Conservation (phyloP, 768 basidiomycete species). For the Phaffia australis region DNA sequence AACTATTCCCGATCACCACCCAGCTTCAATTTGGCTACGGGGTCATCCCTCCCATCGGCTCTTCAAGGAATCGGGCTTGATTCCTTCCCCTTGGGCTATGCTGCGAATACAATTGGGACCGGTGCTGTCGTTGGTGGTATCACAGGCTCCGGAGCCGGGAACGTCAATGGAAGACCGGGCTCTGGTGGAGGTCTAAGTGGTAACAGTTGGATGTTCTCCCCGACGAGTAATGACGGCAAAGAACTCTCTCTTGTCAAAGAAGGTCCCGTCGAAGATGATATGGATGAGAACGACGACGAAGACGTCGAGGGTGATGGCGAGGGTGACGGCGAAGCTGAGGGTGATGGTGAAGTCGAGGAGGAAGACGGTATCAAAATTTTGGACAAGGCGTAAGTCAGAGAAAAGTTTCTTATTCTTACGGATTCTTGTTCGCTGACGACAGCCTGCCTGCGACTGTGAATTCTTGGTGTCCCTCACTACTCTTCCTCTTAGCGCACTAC, state of each 20-base stretch:
- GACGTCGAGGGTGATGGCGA: conserved; percentile 4
- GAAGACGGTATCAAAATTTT: conserved; percentile 5
- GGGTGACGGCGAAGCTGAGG: not conserved
- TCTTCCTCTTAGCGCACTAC: conserved; percentile 42
- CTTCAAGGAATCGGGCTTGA: conserved; percentile 8
- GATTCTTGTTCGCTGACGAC: not conserved
- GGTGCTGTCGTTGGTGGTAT: not conserved
- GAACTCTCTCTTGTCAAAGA: conserved; percentile 12
- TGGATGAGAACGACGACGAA: not conserved
- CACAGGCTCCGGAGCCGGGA: not conserved
- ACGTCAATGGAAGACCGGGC: not conserved
- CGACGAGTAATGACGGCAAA: conserved; percentile 1
- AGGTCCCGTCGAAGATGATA: not conserved
- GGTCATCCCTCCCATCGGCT: no score
- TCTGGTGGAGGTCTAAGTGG: not conserved
- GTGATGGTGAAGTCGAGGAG: conserved; percentile 1
- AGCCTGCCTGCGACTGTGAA: not conserved
- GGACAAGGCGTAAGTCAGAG: conserved; percentile 11
- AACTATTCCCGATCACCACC: no score
- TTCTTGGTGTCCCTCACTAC: not conserved
- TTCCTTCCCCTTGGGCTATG: conserved; percentile 3
- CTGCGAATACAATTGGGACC: not conserved
- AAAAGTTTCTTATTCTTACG: not conserved
- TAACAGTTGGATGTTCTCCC: conserved; percentile 10
- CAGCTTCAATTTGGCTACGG: no score